phyloP scores from a whole-genome alignment of 2,329 filamentous ascomycete genomes.

The Chaetomiaceae sp. region DNA sequence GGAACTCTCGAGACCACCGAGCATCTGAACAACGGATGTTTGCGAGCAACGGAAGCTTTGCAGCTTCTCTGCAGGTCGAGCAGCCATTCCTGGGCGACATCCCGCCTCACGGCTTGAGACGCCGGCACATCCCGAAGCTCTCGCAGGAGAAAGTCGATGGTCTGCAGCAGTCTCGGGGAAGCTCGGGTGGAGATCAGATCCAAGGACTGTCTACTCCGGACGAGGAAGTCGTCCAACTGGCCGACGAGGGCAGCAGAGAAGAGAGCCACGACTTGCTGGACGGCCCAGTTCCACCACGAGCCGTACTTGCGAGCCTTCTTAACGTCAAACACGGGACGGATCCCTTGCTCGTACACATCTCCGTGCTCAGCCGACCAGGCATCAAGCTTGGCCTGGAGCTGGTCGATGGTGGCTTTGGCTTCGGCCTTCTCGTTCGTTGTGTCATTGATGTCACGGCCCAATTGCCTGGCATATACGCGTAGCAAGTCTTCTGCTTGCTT shows the following conservation, averaged over 20 bases:
- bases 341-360: constrained; percentile 2
- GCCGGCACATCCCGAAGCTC: neutral
- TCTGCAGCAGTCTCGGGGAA: neutral
- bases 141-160: neutral
- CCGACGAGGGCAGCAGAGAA: constrained; percentile 1
- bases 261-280: constrained; percentile 1
- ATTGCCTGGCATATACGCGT: neutral
- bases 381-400: neutral
- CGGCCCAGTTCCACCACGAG: constrained; percentile 12
- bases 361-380: constrained; percentile 1
- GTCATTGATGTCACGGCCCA: neutral
- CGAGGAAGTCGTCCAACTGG: neutral
- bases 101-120: neutral
- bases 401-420: constrained; percentile 1
- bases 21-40: neutral
- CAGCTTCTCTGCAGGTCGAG: neutral
- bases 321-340: neutral
- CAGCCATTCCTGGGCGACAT: neutral
- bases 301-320: constrained; percentile 3
- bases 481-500: neutral
- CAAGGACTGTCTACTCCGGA: neutral
- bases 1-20: constrained; percentile 3
- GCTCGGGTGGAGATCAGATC: neutral
- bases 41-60: neutral
- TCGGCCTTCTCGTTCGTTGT: neutral